A percentile compares a stretch with the other conserved stretches of the same genome.
Evolutionary conservation across 805 yeast species (phyloP).

Genomic region (Ascoidea tarda): DNA sequence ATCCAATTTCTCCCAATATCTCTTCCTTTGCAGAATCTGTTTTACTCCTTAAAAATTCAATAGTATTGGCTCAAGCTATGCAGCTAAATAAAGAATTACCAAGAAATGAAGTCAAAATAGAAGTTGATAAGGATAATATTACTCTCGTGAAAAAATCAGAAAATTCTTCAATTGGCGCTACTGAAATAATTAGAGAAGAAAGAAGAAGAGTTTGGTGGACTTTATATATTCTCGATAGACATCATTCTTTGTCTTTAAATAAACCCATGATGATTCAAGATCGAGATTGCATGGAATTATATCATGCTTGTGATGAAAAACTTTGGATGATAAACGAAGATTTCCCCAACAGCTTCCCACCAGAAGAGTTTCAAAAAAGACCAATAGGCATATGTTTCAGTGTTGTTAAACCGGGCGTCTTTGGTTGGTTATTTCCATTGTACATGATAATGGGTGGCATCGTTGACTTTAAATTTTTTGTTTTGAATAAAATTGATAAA

Average conservation of each 20-base stretch:
- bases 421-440: constrained; percentile 24
- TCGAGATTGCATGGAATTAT: constrained; percentile 16
- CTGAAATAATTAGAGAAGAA: constrained; percentile 22
- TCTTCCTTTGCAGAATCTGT: not conserved
- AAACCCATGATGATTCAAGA: constrained; percentile 19
- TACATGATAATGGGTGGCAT: constrained; percentile 19
- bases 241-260: constrained; percentile 23
- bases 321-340: constrained; percentile 17
- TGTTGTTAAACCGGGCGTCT: constrained; percentile 19
- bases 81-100: not conserved
- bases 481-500: constrained; percentile 1
- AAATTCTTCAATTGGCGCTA: not conserved
- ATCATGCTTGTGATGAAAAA: constrained; percentile 20
- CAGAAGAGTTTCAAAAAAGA: constrained; percentile 16
- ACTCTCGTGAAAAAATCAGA: not conserved
- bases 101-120: too few species aligned
- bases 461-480: constrained; percentile 2
- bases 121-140: not conserved
- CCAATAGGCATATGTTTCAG: constrained; percentile 14
- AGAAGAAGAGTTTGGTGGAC: constrained; percentile 27
- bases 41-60: not conserved
- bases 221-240: constrained; percentile 23
- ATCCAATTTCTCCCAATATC: not conserved
- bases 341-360: constrained; percentile 14
- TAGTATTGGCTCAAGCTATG: not conserved